phyloP scores from a whole-genome alignment of 169 alveolate species.

The Eimeria falciformis region DNA sequence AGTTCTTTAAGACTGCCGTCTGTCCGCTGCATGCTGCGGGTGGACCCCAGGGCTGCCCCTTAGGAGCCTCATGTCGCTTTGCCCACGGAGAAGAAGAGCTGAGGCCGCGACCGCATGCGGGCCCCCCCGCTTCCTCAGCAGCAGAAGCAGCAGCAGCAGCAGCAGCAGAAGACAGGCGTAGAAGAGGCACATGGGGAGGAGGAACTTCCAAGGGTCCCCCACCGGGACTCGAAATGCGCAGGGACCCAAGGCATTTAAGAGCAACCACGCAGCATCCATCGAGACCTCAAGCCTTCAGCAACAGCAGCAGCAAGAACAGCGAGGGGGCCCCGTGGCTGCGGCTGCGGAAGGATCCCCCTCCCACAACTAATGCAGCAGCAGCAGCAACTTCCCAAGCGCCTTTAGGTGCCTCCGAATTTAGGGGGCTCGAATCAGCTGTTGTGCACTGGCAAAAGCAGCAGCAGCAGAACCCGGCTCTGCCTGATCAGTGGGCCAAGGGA shows the following conservation, averaged over 20 bases:
- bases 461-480: slow-evolving; percentile 18
- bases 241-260: too few relatives aligned
- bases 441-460: slow-evolving; percentile 16
- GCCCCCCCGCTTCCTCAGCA: not conserved
- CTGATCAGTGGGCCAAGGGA: too few relatives aligned
- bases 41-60: not conserved
- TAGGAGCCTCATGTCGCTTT: not conserved
- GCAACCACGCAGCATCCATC: too few relatives aligned
- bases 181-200: not conserved
- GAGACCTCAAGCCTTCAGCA: too few relatives aligned
- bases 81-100: slow-evolving; percentile 21
- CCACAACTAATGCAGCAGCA: slow-evolving; percentile 9
- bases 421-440: too few relatives aligned
- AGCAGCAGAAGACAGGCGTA: not conserved
- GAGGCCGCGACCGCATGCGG: slow-evolving; percentile 4
- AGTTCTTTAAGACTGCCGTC: not conserved
- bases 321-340: too few relatives aligned
- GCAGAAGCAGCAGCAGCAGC: slow-evolving; percentile 13
- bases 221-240: too few relatives aligned
- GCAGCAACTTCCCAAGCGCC: too few relatives aligned
- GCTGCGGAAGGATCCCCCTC: too few relatives aligned
- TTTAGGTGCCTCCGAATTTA: too few relatives aligned
- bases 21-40: not conserved
- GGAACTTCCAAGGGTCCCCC: too few relatives aligned
- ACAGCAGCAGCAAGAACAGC: slow-evolving; percentile 7